A percentile compares a stretch with the other conserved stretches of the same genome.
Conservation (phyloP, 148 eudicot species). For the Chenopodium quinoa region DNA sequence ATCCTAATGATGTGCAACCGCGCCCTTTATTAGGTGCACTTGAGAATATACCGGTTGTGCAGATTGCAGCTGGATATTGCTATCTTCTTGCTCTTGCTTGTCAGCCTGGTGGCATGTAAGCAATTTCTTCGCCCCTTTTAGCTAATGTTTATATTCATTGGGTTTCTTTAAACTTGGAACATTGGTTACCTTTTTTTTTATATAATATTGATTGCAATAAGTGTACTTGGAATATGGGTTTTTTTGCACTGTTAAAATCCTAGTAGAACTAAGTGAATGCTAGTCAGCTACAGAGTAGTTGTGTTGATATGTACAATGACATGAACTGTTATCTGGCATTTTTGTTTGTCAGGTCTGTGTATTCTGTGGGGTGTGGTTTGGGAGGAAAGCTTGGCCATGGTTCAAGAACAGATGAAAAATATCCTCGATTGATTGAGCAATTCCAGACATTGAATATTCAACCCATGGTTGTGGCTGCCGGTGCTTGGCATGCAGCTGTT, state of each 20-base stretch:
- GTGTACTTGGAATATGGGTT: not conserved
- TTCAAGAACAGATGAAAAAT: slow-evolving; percentile 62
- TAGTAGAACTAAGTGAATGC: not conserved
- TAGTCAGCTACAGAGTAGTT: not conserved
- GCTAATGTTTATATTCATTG: not conserved
- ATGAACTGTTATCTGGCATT: not conserved
- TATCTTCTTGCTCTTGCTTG: slow-evolving; percentile 91
- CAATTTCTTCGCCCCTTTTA: slow-evolving; percentile 14
- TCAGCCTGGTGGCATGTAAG: slow-evolving; percentile 92
- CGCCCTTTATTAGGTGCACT: slow-evolving; percentile 76
- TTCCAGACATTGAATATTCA: slow-evolving; percentile 69
- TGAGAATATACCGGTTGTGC: slow-evolving; percentile 77
- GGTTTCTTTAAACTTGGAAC: not conserved
- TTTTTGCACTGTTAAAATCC: not conserved
- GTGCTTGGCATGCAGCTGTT: slow-evolving; percentile 97
- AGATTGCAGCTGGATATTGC: slow-evolving; percentile 89
- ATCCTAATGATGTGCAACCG: slow-evolving; percentile 62
- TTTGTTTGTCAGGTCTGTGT: slow-evolving; percentile 66
- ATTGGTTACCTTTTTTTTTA: not conserved
- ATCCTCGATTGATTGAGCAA: slow-evolving; percentile 71
- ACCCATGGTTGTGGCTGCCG: slow-evolving; percentile 82
- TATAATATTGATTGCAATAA: not conserved
- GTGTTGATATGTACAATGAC: not conserved
- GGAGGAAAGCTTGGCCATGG: slow-evolving; percentile 99
- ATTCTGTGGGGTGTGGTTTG: slow-evolving; percentile 95